Evolutionary conservation across 306 rosid species (phyloP).

Genomic region (Rosa chinensis): DNA sequence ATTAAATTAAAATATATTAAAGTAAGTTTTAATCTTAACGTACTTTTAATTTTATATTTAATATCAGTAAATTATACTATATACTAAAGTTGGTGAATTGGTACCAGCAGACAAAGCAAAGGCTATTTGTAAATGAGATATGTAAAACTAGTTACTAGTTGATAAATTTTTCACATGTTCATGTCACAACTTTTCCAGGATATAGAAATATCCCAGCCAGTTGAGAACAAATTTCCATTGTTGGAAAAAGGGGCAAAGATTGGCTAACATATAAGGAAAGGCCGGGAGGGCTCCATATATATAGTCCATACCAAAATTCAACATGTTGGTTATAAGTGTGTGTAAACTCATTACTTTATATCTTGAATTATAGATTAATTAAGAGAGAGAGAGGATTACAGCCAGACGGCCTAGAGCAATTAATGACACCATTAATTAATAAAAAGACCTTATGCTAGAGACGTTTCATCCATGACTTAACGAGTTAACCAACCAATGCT

Average conservation of each 20-base stretch:
- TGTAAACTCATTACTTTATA: conserved; percentile 1
- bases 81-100: no score
- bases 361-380: not conserved
- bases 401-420: not conserved
- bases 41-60: no score
- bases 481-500: conserved; percentile 79
- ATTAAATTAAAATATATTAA: no score
- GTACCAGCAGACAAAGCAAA: no score
- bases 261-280: conserved; percentile 20
- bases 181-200: not conserved
- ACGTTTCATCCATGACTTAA: conserved; percentile 92
- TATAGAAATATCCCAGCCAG: not conserved
- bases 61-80: no score
- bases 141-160: no score
- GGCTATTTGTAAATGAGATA: no score
- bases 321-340: conserved; percentile 26
- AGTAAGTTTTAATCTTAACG: no score
- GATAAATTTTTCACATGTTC: not conserved
- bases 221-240: conserved; percentile 10
- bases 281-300: conserved; percentile 9
- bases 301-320: conserved; percentile 23
- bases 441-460: conserved; percentile 48
- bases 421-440: conserved; percentile 26
- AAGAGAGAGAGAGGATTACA: conserved; percentile 11
- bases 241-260: conserved; percentile 22